Percentiles rank a stretch among this genome's conserved stretches.
These are phyloP conservation scores for Melaleuca alternifolia DNA, from an alignment of 345 rosid species.

Conservation along the genomic window DNA sequence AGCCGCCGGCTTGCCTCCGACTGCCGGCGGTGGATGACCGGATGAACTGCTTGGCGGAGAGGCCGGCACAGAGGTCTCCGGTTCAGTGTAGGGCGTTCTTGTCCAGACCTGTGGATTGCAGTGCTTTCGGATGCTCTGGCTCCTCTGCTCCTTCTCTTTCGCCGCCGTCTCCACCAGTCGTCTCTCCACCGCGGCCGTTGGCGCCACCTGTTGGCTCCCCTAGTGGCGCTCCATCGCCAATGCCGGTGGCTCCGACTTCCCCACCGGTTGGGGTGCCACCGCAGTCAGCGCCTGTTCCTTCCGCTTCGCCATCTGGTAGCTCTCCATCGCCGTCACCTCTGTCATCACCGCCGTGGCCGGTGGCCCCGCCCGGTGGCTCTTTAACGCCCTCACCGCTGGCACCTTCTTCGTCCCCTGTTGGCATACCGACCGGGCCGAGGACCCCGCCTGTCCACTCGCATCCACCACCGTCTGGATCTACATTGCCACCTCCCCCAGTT, in stretches of 20 bases:
- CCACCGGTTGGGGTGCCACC: neutral
- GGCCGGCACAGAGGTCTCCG: constrained; percentile 54
- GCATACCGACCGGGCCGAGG: constrained; percentile 13
- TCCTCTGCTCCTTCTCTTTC: constrained; percentile 46
- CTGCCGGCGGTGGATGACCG: constrained; percentile 36
- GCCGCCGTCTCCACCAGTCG: constrained; percentile 39
- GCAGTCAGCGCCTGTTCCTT: constrained; percentile 1
- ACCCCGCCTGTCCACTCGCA: constrained; percentile 12
- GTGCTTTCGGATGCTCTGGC: constrained; percentile 36
- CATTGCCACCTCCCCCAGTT: constrained; percentile 16
- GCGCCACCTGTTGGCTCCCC: neutral
- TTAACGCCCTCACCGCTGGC: constrained; percentile 7
- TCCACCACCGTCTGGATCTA: neutral
- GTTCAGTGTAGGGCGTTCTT: constrained; percentile 43
- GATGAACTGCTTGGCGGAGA: constrained; percentile 49
- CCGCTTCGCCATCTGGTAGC: constrained; percentile 7
- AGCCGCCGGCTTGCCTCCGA: constrained; percentile 48
- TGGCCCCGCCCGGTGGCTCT: neutral
- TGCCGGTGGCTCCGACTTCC: constrained; percentile 13
- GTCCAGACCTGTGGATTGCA: constrained; percentile 56
- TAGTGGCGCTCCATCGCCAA: constrained; percentile 9
- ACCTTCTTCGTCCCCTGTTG: neutral
- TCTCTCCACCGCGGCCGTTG: constrained; percentile 23
- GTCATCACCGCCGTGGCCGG: constrained; percentile 4
- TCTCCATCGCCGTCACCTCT: constrained; percentile 7